Conservation (phyloP, 2,329 filamentous ascomycete genomes). For the Fusarium sp. region DNA sequence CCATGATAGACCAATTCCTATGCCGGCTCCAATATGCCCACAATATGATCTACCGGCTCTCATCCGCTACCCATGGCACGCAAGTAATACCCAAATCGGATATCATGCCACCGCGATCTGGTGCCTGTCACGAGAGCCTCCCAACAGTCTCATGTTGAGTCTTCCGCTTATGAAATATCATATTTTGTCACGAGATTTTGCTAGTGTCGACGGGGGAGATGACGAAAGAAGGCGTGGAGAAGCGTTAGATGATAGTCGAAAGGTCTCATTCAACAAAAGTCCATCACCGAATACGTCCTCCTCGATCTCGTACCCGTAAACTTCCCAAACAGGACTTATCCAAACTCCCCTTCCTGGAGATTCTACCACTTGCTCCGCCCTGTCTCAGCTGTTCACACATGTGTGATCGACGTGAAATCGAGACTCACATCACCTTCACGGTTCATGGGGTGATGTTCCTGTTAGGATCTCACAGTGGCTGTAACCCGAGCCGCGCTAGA, state of each 20-base stretch:
- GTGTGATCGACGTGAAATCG: background rate
- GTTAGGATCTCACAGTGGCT: conserved; percentile 25
- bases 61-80: background rate
- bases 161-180: background rate
- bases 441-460: conserved; percentile 34
- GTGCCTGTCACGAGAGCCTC: conserved; percentile 6
- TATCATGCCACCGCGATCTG: background rate
- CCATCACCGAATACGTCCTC: background rate
- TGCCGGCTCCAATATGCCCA: background rate
- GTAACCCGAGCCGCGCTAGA: conserved; percentile 36
- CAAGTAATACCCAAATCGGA: background rate
- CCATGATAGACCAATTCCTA: background rate
- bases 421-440: conserved; percentile 14
- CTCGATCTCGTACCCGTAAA: background rate
- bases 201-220: background rate
- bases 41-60: background rate
- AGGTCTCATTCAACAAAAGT: background rate
- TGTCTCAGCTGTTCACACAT: background rate
- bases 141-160: background rate
- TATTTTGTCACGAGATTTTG: background rate
- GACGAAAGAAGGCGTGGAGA: background rate
- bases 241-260: conserved; percentile 2
- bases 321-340: background rate
- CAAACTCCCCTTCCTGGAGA: background rate
- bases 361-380: background rate